A percentile compares a stretch with the other conserved stretches of the same genome.
Evolutionary conservation across 192 early-diverging fungal species (phyloP).

Genomic region (Podochytrium sp.): DNA sequence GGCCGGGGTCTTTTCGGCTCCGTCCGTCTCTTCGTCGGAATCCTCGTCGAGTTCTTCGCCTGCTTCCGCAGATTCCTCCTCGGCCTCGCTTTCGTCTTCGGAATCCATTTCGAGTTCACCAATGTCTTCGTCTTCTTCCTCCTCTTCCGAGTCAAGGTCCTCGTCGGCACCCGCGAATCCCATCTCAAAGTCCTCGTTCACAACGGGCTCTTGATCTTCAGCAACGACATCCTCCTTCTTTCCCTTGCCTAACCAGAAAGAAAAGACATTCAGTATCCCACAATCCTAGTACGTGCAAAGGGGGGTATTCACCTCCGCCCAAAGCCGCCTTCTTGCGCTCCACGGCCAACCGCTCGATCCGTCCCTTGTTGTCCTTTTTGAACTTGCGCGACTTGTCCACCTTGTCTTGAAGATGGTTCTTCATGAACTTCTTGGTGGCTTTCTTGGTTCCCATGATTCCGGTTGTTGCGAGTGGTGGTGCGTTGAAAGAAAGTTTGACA

Average conservation of each 20-base stretch:
- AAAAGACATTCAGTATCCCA: not conserved
- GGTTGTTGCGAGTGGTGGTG: not conserved
- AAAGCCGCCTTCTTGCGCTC: slow-evolving; percentile 18
- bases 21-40: slow-evolving; percentile 52
- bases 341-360: slow-evolving; percentile 29
- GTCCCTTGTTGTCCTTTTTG: slow-evolving; percentile 45
- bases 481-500: not conserved
- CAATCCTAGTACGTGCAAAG: not conserved
- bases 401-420: slow-evolving; percentile 71
- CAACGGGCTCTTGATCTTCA: slow-evolving; percentile 29
- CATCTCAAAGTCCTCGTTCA: slow-evolving; percentile 35
- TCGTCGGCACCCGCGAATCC: slow-evolving; percentile 28
- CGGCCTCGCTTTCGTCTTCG: slow-evolving; percentile 36
- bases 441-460: slow-evolving; percentile 64
- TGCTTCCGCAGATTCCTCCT: slow-evolving; percentile 47
- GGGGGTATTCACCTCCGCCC: slow-evolving; percentile 18
- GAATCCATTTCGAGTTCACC: too few relatives aligned
- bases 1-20: slow-evolving; percentile 36
- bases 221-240: slow-evolving; percentile 28
- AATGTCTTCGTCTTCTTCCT: slow-evolving; percentile 26
- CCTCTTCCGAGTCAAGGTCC: slow-evolving; percentile 42
- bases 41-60: slow-evolving; percentile 34
- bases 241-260: slow-evolving; percentile 9
- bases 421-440: slow-evolving; percentile 77
- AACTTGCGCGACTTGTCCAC: slow-evolving; percentile 22